These are phyloP conservation scores for Gelatoporia subvermispora DNA, from an alignment of 768 basidiomycete species.

Conservation along the genomic window DNA sequence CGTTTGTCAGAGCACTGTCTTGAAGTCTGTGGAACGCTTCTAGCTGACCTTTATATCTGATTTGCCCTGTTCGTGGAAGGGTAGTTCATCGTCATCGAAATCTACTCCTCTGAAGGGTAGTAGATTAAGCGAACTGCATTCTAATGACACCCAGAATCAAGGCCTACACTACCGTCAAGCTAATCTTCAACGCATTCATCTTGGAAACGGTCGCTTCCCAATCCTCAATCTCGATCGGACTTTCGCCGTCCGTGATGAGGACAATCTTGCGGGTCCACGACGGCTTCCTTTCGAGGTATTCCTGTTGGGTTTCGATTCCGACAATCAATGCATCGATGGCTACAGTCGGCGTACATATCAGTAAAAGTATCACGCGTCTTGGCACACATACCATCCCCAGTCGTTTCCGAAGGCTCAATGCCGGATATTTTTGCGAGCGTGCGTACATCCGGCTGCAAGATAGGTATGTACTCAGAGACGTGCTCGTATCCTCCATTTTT, in stretches of 20 bases:
- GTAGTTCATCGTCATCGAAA: conserved; percentile 72
- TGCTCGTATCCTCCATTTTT: conserved; percentile 68
- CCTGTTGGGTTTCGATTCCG: conserved; percentile 72
- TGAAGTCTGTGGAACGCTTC: neutral
- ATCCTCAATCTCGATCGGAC: conserved; percentile 64
- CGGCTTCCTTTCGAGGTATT: conserved; percentile 63
- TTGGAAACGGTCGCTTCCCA: conserved; percentile 68
- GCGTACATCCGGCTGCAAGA: conserved; percentile 57
- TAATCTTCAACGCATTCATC: conserved; percentile 54
- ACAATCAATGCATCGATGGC: conserved; percentile 89
- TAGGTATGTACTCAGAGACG: conserved; percentile 64
- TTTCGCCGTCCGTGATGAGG: conserved; percentile 83
- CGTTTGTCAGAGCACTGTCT: neutral
- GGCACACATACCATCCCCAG: conserved; percentile 60
- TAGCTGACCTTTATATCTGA: conserved; percentile 60
- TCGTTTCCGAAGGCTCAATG: conserved; percentile 48
- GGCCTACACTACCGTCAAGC: conserved; percentile 68
- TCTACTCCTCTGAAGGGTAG: conserved; percentile 68
- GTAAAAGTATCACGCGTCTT: neutral
- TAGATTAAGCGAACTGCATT: neutral
- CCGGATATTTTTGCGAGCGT: conserved; percentile 64
- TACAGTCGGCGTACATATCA: conserved; percentile 24
- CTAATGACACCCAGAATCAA: conserved; percentile 1
- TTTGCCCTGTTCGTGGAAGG: conserved; percentile 64
- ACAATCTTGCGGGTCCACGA: conserved; percentile 84